Evolutionary conservation across 768 basidiomycete genomes (phyloP).

Genomic region (Suillus americanus): DNA sequence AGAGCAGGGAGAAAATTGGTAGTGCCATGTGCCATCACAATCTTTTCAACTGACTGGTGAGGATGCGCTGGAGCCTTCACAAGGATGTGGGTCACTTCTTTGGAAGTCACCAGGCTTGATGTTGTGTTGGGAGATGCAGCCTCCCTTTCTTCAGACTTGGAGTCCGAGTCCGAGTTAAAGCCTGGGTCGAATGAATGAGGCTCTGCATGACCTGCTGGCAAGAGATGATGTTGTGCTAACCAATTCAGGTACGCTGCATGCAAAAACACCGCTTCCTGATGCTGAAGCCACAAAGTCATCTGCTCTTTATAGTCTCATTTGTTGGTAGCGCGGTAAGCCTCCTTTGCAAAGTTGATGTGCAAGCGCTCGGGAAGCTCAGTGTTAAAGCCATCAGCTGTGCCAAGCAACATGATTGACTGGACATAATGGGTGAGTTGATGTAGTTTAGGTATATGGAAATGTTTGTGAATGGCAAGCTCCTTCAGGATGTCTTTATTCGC

Average conservation of each 20-base stretch:
- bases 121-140: no score
- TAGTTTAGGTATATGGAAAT: constrained; percentile 41
- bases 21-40: constrained; percentile 5
- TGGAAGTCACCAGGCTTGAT: no score
- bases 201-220: not conserved
- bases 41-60: not conserved
- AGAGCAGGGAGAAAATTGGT: constrained; percentile 5
- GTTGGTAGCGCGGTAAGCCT: constrained; percentile 23
- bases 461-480: constrained; percentile 19
- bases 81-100: not conserved
- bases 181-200: not conserved
- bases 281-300: constrained; percentile 29
- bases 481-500: constrained; percentile 29
- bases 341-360: constrained; percentile 37
- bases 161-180: not conserved
- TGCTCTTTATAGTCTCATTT: constrained; percentile 32
- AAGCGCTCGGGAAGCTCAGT: constrained; percentile 38
- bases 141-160: not conserved
- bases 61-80: constrained; percentile 8
- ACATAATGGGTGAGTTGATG: constrained; percentile 32
- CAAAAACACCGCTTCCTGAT: constrained; percentile 19
- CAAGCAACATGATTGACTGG: constrained; percentile 22
- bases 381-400: constrained; percentile 33
- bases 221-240: not conserved
- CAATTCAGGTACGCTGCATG: constrained; percentile 30